Conservation (phyloP, 192 early-diverging fungal species). For the Geranomyces michiganensis region DNA sequence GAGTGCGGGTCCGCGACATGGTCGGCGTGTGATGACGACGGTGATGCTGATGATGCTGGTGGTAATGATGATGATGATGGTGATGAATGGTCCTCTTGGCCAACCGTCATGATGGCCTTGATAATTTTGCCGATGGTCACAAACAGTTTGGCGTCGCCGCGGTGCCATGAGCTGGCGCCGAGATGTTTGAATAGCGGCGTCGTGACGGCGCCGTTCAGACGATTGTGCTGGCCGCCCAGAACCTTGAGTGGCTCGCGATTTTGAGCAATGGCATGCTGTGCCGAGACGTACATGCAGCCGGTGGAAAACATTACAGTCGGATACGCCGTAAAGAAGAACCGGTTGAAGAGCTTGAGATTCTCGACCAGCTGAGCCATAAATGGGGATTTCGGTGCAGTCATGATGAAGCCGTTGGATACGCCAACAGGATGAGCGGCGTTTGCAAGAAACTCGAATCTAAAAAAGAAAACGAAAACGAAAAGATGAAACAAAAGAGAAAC, state of each 20-base stretch:
- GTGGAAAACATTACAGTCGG: constrained; percentile 46
- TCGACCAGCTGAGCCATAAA: constrained; percentile 36
- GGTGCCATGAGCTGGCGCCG: constrained; percentile 35
- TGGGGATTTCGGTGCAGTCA: constrained; percentile 16
- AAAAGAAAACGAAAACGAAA: too few relatives aligned
- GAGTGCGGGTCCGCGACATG: neutral
- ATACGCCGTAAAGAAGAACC: constrained; percentile 36
- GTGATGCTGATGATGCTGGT: neutral
- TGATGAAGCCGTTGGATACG: constrained; percentile 43
- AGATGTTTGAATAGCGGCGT: constrained; percentile 35
- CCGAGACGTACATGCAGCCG: constrained; percentile 43
- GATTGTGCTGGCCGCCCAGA: constrained; percentile 32
- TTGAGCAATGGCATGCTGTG: constrained; percentile 17
- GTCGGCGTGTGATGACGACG: too few relatives aligned
- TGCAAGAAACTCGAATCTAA: constrained; percentile 31
- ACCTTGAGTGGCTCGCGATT: constrained; percentile 24
- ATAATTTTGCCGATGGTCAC: constrained; percentile 8
- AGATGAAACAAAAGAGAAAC: too few relatives aligned
- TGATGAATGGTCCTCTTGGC: neutral
- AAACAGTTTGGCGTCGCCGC: constrained; percentile 35
- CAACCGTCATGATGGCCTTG: constrained; percentile 25
- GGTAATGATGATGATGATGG: neutral
- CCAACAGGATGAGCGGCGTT: constrained; percentile 47
- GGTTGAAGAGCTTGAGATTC: constrained; percentile 29
- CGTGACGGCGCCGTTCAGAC: constrained; percentile 18